Evolutionary conservation across 164 flowering plant genomes (phyloP).

Genomic region (Platanus orientalis): DNA sequence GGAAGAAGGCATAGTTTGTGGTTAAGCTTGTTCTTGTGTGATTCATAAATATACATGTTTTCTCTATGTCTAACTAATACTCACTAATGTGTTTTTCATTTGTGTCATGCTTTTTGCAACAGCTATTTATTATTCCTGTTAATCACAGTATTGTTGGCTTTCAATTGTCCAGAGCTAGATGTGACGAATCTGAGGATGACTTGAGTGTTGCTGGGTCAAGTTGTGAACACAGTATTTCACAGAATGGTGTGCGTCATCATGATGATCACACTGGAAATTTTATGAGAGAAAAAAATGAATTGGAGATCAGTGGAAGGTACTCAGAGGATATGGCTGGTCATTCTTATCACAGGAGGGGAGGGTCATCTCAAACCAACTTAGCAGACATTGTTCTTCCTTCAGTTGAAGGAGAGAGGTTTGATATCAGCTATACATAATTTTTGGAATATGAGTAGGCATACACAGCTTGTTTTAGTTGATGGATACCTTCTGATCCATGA

Average conservation of each 20-base stretch:
- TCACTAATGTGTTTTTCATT: background rate
- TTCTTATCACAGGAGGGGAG: conserved; percentile 21
- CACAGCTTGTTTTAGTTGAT: background rate
- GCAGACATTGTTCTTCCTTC: conserved; percentile 19
- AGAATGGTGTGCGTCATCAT: conserved; percentile 24
- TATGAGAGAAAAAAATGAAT: conserved; percentile 26
- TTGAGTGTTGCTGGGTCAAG: conserved; percentile 31
- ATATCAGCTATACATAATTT: background rate
- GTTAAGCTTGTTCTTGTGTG: background rate
- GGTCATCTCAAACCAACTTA: conserved; percentile 16
- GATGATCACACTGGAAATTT: conserved; percentile 25
- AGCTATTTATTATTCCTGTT: background rate
- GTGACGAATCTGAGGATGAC: conserved; percentile 52
- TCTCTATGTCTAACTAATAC: background rate
- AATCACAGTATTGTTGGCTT: background rate
- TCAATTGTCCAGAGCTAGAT: conserved; percentile 28
- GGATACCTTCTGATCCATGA: background rate
- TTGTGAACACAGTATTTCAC: conserved; percentile 21
- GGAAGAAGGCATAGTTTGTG: background rate
- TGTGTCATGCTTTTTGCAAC: background rate
- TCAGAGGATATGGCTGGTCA: conserved; percentile 15
- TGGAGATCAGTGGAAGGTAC: conserved; percentile 30
- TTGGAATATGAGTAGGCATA: background rate
- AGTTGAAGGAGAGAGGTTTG: conserved; percentile 44
- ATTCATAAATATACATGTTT: background rate